Evolutionary conservation across 2,329 filamentous ascomycete genomes (phyloP), one percentile per base, ranked within the genome.

Genomic region (Xylogone sp.): DNA sequence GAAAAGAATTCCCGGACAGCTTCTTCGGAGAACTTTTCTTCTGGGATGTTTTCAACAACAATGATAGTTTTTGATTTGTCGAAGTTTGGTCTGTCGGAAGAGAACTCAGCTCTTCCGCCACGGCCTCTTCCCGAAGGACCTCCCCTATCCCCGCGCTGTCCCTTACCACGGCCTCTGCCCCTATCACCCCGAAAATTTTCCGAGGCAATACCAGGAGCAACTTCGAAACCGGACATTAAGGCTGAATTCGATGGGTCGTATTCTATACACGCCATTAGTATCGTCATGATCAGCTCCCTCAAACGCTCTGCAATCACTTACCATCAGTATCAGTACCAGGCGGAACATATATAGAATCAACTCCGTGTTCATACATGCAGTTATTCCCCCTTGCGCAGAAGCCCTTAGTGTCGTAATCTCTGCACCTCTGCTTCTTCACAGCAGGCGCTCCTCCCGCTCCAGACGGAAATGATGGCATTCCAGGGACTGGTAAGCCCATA

Each of bases 21-120:
- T 0, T 83, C 76, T 60, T 91, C 87, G 43, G 71, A 75, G 50
- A 88, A 85, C 50, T 82, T 76, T 19, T 88, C 85, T 54, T 86
- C 79, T 0, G 89, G 89, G 5, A 94, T 93, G 51, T 85, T 84
- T 63, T 92, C 87, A 2, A 94, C 78, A 2, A 92, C 87, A 19
- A 94, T 79, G 0, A 83, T 82, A 7, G 81, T 86, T 59, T 84
- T 86, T 0, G 75, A 77, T 50, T 70, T 76, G 64, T 91, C 86
- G 46, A 75, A 67, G 21, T 83, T 78, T 0, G 84, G 82, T 0
- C 85, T 84, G 20, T 82, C 77, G 0, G 78, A 75, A 0, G 88
- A 88, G 61, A 89, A 84, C 0, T 82, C 70, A 3, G 85, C 77
- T 54, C 65, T 54, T 18, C 64, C 65, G 34, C 59, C 59, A 42